phyloP scores from a whole-genome alignment of 208 protist genomes.

The Leishmania braziliensis region DNA sequence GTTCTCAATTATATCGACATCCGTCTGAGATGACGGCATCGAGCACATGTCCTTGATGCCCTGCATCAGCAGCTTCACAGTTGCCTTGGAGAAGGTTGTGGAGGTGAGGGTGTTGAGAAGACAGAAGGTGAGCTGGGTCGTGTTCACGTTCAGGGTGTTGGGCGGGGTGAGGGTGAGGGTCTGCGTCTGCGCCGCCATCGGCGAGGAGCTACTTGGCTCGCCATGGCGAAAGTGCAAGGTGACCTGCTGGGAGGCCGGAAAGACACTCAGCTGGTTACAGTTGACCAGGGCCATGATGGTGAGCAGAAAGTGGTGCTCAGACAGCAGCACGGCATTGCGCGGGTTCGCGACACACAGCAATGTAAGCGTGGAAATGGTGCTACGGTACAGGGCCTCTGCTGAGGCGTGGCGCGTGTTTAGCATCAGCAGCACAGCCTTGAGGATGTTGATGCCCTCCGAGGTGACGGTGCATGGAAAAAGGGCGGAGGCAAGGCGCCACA shows the following conservation, averaged over 20 bases:
- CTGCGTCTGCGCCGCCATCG: background rate
- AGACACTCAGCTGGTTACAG: conserved; percentile 61
- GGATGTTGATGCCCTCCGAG: conserved; percentile 32
- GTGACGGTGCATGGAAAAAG: conserved; percentile 58
- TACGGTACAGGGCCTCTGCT: conserved; percentile 70
- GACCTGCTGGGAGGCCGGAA: conserved; percentile 49
- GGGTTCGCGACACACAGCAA: conserved; percentile 73
- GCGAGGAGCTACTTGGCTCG: background rate
- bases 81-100: conserved; percentile 39
- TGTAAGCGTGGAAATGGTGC: conserved; percentile 62
- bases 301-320: conserved; percentile 49
- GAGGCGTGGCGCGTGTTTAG: conserved; percentile 52
- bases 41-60: conserved; percentile 60
- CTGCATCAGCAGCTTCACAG: conserved; percentile 48
- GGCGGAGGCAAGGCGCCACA: conserved; percentile 72
- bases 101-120: conserved; percentile 67
- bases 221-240: conserved; percentile 10
- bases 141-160: conserved; percentile 57
- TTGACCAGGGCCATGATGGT: conserved; percentile 66
- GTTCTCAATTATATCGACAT: conserved; percentile 75
- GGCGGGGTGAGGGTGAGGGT: conserved; percentile 25
- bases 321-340: conserved; percentile 56
- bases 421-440: conserved; percentile 54
- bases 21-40: conserved; percentile 52
- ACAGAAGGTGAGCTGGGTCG: conserved; percentile 64